phyloP scores from a whole-genome alignment of 2,329 filamentous ascomycete species.

The Cytospora chrysosperma region DNA sequence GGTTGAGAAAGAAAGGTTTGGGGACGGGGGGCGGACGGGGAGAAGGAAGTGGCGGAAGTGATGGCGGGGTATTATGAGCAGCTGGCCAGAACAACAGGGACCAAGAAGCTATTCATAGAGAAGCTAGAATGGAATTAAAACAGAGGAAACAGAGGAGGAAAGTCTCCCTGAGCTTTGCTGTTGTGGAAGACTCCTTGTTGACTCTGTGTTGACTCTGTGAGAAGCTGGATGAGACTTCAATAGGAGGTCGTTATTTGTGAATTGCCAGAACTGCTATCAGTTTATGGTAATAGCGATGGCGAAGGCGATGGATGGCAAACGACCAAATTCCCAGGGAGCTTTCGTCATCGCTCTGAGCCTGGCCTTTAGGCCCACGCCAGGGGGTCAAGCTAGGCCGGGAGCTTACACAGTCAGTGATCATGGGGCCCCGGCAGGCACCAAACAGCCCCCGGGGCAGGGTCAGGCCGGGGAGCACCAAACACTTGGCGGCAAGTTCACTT shows the following conservation, averaged over 20 bases:
- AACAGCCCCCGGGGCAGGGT: constrained; percentile 1
- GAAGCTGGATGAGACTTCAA: not conserved
- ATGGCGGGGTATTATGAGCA: constrained; percentile 1
- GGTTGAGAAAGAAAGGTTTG: not conserved
- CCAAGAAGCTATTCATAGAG: too few species aligned
- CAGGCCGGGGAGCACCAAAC: constrained; percentile 1
- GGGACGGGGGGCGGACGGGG: too few species aligned
- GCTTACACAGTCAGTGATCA: not conserved
- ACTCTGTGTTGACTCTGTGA: not conserved
- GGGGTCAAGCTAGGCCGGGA: constrained; percentile 11
- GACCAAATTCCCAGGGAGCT: constrained; percentile 5
- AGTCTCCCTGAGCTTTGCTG: not conserved
- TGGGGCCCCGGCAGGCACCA: constrained; percentile 8
- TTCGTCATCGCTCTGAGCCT: constrained; percentile 26
- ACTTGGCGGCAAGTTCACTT: constrained; percentile 5
- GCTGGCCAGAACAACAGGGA: not conserved
- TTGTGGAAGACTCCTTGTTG: too few species aligned
- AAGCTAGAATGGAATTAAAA: not conserved
- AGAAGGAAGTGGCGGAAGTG: not conserved
- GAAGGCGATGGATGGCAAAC: not conserved
- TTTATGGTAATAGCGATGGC: not conserved
- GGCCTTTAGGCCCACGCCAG: not conserved
- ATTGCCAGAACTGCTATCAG: not conserved
- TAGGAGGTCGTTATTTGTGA: not conserved
- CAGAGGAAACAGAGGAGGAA: not conserved